Base-by-base conservation (phyloP, 2,329 filamentous ascomycete genomes). In the Uncinocarpus reesii region DNA sequence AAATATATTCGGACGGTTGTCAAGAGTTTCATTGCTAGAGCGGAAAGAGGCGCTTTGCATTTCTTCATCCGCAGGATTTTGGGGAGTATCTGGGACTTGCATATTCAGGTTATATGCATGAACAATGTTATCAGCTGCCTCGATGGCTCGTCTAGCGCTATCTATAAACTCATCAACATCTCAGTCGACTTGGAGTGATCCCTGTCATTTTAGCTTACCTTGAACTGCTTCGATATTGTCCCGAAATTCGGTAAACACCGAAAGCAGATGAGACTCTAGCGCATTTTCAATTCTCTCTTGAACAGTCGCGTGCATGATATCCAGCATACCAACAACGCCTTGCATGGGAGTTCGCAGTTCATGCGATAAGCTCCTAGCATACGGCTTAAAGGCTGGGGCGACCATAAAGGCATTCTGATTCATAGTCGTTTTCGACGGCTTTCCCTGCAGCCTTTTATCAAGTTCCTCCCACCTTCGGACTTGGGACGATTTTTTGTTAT, bases 81-180 rank as follows among this genome's bases (percentile, higher is more conserved):
- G 63, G 6, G 76, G 78, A 10, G 75, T 78, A 53, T 82, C 78
- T n/a, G 82, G 81, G 35, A 86, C 74, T 56, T 82, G 78, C 79
- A 85, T 83, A 58, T 85, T 81, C 64, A 85, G 76, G 58, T 85
- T 82, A 56, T 84, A 84, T 10, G 82, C 82, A 62, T 85, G 80
- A 7, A 86, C 81, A 15, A 86, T 81, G 56, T 86, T 86, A 61
- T 86, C 82, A 6, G 82, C 82, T 16, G 82, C 82, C 62, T 85
- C 82, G 3, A 86, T 79, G 1, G 82, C 82, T 51, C 82, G 73
- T 58, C 80, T 75, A 47, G 82, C 83, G 60, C 80, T 84, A 58
- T 85, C 82, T 79, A 54, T 32, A 16, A 23, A 7, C 26, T 43
- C 4, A 47, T 26, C 16, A 47, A 32, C 43, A 18, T 42, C 28